phyloP scores from a whole-genome alignment of 495 filamentous ascomycete genomes.

The Eremomyces bilateralis region DNA sequence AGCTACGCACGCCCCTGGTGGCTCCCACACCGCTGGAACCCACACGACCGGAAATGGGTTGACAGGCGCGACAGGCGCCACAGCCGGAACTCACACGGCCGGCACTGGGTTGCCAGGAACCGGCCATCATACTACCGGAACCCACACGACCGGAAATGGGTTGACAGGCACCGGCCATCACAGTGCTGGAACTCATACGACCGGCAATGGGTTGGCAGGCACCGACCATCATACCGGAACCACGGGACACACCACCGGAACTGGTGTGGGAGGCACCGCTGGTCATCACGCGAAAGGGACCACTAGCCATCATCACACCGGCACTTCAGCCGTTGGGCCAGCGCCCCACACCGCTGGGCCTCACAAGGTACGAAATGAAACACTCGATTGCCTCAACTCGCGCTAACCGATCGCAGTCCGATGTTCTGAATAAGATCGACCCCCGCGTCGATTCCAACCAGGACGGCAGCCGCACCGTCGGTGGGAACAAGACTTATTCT shows the following conservation, averaged over 20 bases:
- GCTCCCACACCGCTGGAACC: not conserved
- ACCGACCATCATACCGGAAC: slow-evolving; percentile 12
- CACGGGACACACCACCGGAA: slow-evolving; percentile 19
- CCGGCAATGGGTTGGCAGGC: too few relatives aligned
- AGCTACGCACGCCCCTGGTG: not conserved
- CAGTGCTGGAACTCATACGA: not conserved
- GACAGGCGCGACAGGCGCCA: not conserved
- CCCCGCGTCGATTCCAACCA: slow-evolving; percentile 28
- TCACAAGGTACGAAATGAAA: too few relatives aligned
- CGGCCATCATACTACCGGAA: not conserved
- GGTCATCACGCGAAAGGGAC: too few relatives aligned
- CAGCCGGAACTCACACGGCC: not conserved
- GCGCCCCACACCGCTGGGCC: too few relatives aligned
- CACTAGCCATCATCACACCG: too few relatives aligned
- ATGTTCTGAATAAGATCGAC: slow-evolving; percentile 26
- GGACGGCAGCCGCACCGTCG: slow-evolving; percentile 13
- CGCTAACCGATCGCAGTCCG: too few relatives aligned
- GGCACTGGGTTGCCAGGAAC: not conserved
- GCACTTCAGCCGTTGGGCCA: too few relatives aligned
- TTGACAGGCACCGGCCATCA: slow-evolving; percentile 10
- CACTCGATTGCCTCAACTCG: too few relatives aligned
- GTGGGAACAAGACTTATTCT: slow-evolving; percentile 12
- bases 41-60: not conserved
- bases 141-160: slow-evolving; percentile 10
- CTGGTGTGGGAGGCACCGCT: slow-evolving; percentile 15